Evolutionary conservation across 306 rosid species (phyloP), one percentile per base, ranked within the genome.

Genomic region (Medicago arabica): DNA sequence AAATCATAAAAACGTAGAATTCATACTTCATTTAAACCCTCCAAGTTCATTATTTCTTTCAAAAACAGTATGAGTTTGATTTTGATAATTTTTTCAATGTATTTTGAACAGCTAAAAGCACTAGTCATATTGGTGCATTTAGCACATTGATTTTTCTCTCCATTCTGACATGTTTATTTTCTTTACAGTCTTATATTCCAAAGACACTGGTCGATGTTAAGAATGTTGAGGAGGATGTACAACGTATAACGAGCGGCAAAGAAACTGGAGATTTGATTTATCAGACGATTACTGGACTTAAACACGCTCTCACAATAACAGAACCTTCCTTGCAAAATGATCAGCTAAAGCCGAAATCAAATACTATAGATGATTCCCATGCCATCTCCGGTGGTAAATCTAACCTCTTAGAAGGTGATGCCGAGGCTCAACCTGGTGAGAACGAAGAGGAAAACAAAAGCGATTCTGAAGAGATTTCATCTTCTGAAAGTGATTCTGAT

Each of bases 251-350:
- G 28, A 89, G 92, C 14, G 98, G 98, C 34, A 78, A 75, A 66
- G 92, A 91, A 81, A 89, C 98, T 1, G 70, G 59, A 44, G 92
- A 89, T 79, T 78, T 91, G 80, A 87, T 84, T 63, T 91, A 93
- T 55, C 80, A 86, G 81, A 93, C 97, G 8, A 91, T 92, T 44
- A 93, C 98, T 16, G 97, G 98, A 63, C 89, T 93, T 21, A 34
- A 34, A 34, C 38, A 34, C 7, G 38, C 38, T 34, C 38, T 34
- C 38, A 34, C 38, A 34, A 34, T 34, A 34, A 34, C 38, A 34
- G 38, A 34, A 34, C 38, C 38, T 34, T 34, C 38, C 38, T 7
- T 34, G 7, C 38, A 34, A 34, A 34, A 34, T 34, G 38, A 34
- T 34, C 38, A 34, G 38, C 7, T 4, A 34, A 34, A 34, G 38